phyloP scores from a whole-genome alignment of 2,329 filamentous ascomycete genomes.

The Nemania sp. region DNA sequence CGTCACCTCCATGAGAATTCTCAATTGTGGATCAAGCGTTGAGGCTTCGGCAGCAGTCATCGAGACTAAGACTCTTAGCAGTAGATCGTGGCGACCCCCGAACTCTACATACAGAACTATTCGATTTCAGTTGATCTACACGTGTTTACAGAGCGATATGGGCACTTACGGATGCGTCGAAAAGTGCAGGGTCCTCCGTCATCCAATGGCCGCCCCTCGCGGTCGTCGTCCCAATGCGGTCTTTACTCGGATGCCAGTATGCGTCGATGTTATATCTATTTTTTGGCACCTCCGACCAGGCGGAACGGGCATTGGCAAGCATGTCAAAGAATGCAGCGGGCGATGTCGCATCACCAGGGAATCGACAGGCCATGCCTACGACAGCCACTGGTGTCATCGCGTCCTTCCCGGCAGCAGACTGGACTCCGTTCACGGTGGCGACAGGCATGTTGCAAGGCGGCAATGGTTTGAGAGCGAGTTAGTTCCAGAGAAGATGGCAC shows the following conservation, averaged over 20 bases:
- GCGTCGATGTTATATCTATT: constrained; percentile 4
- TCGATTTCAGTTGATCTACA: not conserved
- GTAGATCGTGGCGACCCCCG: not conserved
- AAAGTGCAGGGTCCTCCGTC: constrained; percentile 2
- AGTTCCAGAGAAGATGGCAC: too few species aligned
- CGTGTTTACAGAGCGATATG: not conserved
- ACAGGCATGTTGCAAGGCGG: too few species aligned
- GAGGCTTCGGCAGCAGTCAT: not conserved
- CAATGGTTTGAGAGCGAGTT: too few species aligned
- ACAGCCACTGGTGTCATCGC: not conserved
- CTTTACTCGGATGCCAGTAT: not conserved
- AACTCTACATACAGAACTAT: not conserved
- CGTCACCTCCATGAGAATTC: constrained; percentile 1
- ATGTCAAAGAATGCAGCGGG: not conserved
- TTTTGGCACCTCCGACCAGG: constrained; percentile 1
- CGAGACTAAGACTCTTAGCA: constrained; percentile 3
- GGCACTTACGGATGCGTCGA: not conserved
- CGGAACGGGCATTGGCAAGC: not conserved
- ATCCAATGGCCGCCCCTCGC: constrained; percentile 1
- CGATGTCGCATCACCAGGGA: not conserved
- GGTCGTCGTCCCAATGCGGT: not conserved
- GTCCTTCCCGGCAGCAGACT: too few species aligned
- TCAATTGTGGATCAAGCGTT: constrained; percentile 1
- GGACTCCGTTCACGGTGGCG: too few species aligned
- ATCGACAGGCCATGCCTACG: constrained; percentile 1